These are phyloP conservation scores for Pelargonium australe DNA, from an alignment of 441 rosid species.

Conservation along the genomic window DNA sequence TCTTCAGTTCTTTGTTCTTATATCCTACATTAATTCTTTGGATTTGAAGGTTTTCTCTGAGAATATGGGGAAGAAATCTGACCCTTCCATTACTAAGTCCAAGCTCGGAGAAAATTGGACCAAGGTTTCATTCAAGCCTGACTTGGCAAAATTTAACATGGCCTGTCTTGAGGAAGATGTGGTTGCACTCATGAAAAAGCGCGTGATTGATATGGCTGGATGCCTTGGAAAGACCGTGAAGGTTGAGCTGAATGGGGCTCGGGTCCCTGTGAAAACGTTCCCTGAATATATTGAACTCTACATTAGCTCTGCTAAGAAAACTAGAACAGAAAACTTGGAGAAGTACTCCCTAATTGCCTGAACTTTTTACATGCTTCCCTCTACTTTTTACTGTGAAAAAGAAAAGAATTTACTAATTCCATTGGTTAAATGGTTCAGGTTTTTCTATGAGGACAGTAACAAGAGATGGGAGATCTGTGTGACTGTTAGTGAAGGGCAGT, in stretches of 20 bases:
- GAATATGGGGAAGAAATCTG: conserved; percentile 9
- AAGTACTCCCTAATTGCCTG: conserved; percentile 33
- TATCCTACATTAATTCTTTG: not conserved
- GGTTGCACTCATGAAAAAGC: conserved; percentile 81
- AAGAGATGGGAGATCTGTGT: conserved; percentile 89
- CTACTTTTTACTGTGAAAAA: not conserved
- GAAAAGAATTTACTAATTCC: conserved; percentile 5
- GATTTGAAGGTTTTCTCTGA: conserved; percentile 4
- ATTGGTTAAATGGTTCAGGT: conserved; percentile 34
- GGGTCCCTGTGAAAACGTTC: conserved; percentile 67
- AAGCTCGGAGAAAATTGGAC: conserved; percentile 80
- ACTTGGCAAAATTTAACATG: conserved; percentile 75
- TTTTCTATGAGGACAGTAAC: conserved; percentile 49
- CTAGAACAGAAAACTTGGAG: conserved; percentile 34
- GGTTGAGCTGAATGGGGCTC: conserved; percentile 73
- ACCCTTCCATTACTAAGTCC: conserved; percentile 35
- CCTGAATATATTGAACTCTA: conserved; percentile 69
- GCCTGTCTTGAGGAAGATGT: conserved; percentile 74
- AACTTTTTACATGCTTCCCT: not conserved
- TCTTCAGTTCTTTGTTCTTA: not conserved
- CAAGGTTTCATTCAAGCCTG: conserved; percentile 81
- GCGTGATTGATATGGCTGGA: conserved; percentile 89
- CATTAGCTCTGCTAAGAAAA: conserved; percentile 45
- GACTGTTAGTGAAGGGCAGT: conserved; percentile 85
- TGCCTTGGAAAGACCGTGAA: conserved; percentile 91